Conservation (phyloP, 192 early-diverging fungal genomes). For the Backusella luteola region DNA sequence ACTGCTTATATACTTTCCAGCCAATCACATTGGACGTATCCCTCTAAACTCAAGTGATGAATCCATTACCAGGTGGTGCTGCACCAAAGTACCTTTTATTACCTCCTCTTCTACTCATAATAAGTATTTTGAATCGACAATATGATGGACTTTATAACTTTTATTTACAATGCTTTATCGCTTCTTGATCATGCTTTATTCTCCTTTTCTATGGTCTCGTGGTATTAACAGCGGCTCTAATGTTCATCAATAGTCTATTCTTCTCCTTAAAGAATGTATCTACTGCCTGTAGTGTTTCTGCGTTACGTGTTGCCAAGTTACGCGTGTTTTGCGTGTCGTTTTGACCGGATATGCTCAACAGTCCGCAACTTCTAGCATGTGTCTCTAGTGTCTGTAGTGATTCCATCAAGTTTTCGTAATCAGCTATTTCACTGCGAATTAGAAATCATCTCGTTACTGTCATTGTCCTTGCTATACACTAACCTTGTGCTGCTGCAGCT, state of each 20-base stretch:
- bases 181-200: not conserved
- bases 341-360: conserved; percentile 28
- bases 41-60: too few relatives aligned
- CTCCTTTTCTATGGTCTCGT: not conserved
- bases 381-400: conserved; percentile 24
- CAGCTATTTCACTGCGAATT: conserved; percentile 15
- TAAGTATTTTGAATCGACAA: not conserved
- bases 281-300: conserved; percentile 28
- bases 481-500: conserved; percentile 21
- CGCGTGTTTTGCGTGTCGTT: conserved; percentile 5
- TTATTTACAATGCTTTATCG: not conserved
- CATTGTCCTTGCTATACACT: not conserved
- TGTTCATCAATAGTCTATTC: conserved; percentile 27
- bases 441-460: not conserved
- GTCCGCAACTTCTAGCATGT: conserved; percentile 26
- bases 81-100: too few relatives aligned
- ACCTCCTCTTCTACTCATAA: not conserved
- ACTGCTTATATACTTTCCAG: too few relatives aligned
- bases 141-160: not conserved
- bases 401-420: conserved; percentile 24
- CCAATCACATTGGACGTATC: too few relatives aligned
- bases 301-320: conserved; percentile 26
- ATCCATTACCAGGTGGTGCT: too few relatives aligned
- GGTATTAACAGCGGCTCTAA: conserved; percentile 32
- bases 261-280: conserved; percentile 30